These are phyloP conservation scores for Apophysomyces trapeziformis DNA, from an alignment of 371 early-diverging fungal genomes.

Conservation along the genomic window DNA sequence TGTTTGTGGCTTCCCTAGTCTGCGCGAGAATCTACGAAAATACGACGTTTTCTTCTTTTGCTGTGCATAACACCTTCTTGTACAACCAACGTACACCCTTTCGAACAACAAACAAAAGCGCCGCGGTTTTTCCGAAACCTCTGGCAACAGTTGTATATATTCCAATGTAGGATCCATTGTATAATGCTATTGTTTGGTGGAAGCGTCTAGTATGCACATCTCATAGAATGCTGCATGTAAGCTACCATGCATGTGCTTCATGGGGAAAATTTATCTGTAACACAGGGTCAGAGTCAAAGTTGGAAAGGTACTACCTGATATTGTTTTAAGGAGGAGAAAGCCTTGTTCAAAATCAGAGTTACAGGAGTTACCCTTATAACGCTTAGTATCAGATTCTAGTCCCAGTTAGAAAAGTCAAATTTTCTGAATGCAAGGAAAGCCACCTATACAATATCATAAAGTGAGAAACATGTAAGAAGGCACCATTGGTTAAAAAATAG, in stretches of 20 bases:
- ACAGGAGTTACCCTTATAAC: too few species aligned
- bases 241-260: not conserved
- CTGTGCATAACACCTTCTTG: not conserved
- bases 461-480: too few species aligned
- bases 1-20: slow-evolving; percentile 4
- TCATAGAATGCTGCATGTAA: not conserved
- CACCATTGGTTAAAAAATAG: too few species aligned
- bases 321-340: not conserved
- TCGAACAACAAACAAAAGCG: slow-evolving; percentile 7
- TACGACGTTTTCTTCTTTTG: not conserved
- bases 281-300: not conserved
- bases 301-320: not conserved
- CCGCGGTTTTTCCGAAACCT: not conserved
- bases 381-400: too few species aligned
- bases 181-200: slow-evolving; percentile 6
- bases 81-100: not conserved
- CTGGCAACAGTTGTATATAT: not conserved
- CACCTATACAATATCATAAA: too few species aligned
- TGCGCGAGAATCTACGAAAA: not conserved
- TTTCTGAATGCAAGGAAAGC: too few species aligned
- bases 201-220: slow-evolving; percentile 5
- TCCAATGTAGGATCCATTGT: not conserved
- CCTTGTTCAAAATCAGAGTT: too few species aligned
- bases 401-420: too few species aligned
- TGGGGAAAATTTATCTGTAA: not conserved